Base-by-base conservation (phyloP, 176 grass and related monocot species). In the Phoenix roebelenii region DNA sequence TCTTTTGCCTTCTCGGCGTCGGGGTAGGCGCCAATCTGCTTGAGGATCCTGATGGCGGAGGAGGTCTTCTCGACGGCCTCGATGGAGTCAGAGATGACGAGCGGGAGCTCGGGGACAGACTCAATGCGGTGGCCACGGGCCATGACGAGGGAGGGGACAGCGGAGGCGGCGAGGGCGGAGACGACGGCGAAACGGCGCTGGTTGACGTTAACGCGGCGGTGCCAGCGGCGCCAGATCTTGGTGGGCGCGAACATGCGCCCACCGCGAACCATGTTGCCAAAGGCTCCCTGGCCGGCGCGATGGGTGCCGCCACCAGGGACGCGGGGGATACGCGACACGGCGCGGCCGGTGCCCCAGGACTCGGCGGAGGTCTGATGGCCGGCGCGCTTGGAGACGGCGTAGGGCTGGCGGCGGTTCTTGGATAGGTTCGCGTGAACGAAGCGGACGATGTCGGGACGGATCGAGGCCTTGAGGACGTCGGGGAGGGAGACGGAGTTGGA, bases 351-450 rank as follows among this genome's bases (percentile, higher is more conserved):
- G 0, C 93, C 84, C 84, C 87, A 97, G 1, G 93, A 97, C 67
- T 91, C 81, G 1, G 93, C 87, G 5, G 93, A 97, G 4, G 87
- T 97, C 87, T 97, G 93, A 72, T 97, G 93, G 0, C 93, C 93
- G 12, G 92, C 92, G 65, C 79, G 81, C 65, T 70, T 84, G 51
- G 92, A 97, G 4, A 97, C 87, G 14, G 87, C 92, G 72, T 91
- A 97, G 4, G 92, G 92, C 78, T 85, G 87, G 48, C 87, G 87
- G 73, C 74, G 80, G 84, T 97, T 97, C 80, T 82, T 83, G 19
- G 93, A 92, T 4, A 92, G 70, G 18, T 64, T 64, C 50, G 44
- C 50, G 59, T 90, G 87, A 19, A 65, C 49, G 51, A 73, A 85
- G 17, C 55, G 48, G n/a, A 82, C 75, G 14, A 82, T 44, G 72